Evolutionary conservation across 2,329 filamentous ascomycete genomes (phyloP).

Genomic region (Xylaria sp.): DNA sequence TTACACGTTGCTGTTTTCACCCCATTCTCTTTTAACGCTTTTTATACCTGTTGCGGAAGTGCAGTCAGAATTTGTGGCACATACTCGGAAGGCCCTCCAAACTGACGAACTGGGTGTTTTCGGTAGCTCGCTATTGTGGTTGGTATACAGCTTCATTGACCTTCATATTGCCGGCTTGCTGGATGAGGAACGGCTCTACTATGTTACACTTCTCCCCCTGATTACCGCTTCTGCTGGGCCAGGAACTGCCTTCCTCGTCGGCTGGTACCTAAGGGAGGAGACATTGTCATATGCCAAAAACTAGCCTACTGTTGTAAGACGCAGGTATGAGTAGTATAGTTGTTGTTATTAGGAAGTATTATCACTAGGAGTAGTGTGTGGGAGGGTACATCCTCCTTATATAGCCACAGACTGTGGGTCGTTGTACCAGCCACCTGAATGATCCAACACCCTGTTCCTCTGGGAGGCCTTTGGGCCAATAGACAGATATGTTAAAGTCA

Average conservation of each 20-base stretch:
- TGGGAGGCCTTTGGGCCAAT: too few species aligned
- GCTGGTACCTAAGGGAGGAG: slow-evolving; percentile 18
- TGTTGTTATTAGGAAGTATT: too few species aligned
- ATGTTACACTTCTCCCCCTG: slow-evolving; percentile 8
- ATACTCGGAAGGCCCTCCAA: slow-evolving; percentile 16
- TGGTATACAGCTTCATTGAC: slow-evolving; percentile 21
- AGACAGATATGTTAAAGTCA: too few species aligned
- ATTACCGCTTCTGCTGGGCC: slow-evolving; percentile 7
- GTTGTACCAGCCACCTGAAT: too few species aligned
- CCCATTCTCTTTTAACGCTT: slow-evolving; percentile 14
- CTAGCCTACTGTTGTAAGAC: background rate
- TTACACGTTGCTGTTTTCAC: slow-evolving; percentile 12
- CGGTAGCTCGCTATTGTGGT: slow-evolving; percentile 18
- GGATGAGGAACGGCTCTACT: slow-evolving; percentile 5
- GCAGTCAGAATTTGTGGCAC: slow-evolving; percentile 12
- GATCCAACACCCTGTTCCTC: too few species aligned
- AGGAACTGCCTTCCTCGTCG: slow-evolving; percentile 11
- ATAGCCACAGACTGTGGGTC: too few species aligned
- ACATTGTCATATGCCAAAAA: slow-evolving; percentile 6
- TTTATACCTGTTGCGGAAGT: slow-evolving; percentile 16
- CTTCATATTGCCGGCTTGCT: slow-evolving; percentile 9
- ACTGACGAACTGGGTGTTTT: slow-evolving; percentile 13
- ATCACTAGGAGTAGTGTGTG: too few species aligned
- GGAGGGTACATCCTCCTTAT: too few species aligned
- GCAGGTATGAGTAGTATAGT: too few species aligned